Conservation (phyloP, 495 filamentous ascomycete species). For the Penicillium chermesinum region DNA sequence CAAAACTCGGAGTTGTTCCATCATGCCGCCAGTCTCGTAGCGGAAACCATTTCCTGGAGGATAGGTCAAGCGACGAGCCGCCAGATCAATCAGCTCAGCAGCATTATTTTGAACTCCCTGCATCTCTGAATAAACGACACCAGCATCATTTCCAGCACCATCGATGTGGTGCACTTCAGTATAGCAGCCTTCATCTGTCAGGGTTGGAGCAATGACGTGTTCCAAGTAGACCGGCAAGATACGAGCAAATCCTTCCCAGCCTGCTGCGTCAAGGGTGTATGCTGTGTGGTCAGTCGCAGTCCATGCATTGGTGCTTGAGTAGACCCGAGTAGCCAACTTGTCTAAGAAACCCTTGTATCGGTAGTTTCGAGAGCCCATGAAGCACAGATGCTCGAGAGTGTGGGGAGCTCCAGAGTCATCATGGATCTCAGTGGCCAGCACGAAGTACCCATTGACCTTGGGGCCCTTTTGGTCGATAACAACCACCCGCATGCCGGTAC, state of each 20-base stretch:
- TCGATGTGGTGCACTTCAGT: constrained; percentile 97
- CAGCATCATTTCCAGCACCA: constrained; percentile 87
- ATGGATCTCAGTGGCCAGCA: constrained; percentile 93
- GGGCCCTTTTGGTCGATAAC: constrained; percentile 89
- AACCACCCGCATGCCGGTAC: constrained; percentile 90
- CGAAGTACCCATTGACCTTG: constrained; percentile 90
- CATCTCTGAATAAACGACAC: constrained; percentile 99
- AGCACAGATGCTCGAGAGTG: constrained; percentile 92
- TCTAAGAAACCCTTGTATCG: constrained; percentile 91
- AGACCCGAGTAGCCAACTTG: constrained; percentile 86
- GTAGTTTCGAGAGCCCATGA: constrained; percentile 96
- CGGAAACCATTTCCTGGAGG: constrained; percentile 87
- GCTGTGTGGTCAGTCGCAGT: constrained; percentile 92
- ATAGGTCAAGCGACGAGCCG: constrained; percentile 72
- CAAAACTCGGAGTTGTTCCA: constrained; percentile 79
- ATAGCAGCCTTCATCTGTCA: constrained; percentile 88
- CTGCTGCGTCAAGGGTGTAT: constrained; percentile 89
- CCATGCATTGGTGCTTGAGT: constrained; percentile 94
- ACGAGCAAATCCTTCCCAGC: constrained; percentile 93
- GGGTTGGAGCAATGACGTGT: constrained; percentile 82
- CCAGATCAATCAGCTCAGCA: constrained; percentile 77
- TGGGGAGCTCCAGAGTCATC: constrained; percentile 95
- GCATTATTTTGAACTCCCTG: constrained; percentile 85
- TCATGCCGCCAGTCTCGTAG: constrained; percentile 96
- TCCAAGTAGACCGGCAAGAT: constrained; percentile 95